phyloP scores from a whole-genome alignment of 2,329 filamentous ascomycete genomes.

The Cladophialophora chaetospira region DNA sequence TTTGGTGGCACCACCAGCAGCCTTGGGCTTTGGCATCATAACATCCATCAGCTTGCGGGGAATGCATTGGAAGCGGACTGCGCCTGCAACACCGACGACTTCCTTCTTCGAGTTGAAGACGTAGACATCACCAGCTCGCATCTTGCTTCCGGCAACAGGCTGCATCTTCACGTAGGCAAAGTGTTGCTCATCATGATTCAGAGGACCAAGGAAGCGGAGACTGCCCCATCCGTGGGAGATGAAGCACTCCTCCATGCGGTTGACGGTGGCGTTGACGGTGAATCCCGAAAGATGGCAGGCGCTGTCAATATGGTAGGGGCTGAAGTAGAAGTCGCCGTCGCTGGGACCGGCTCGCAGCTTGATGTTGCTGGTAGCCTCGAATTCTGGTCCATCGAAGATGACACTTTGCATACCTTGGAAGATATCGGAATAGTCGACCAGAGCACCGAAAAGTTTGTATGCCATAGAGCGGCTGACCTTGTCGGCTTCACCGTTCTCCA shows the following conservation, averaged over 20 bases:
- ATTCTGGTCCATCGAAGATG: slow-evolving; percentile 39
- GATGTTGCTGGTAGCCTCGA: slow-evolving; percentile 41
- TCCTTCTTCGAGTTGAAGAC: slow-evolving; percentile 59
- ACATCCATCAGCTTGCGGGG: slow-evolving; percentile 45
- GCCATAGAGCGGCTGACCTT: slow-evolving; percentile 39
- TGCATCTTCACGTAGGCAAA: slow-evolving; percentile 66
- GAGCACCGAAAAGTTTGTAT: slow-evolving; percentile 41
- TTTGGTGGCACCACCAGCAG: slow-evolving; percentile 34
- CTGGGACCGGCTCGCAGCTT: slow-evolving; percentile 35
- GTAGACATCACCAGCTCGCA: slow-evolving; percentile 62
- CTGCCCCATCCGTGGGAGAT: slow-evolving; percentile 65
- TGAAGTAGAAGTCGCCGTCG: slow-evolving; percentile 40
- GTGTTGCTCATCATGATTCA: slow-evolving; percentile 56
- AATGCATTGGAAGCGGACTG: slow-evolving; percentile 52
- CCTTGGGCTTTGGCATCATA: slow-evolving; percentile 41
- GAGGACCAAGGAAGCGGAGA: slow-evolving; percentile 58
- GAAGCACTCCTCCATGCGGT: slow-evolving; percentile 62
- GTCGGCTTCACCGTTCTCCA: slow-evolving; percentile 36
- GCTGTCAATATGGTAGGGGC: slow-evolving; percentile 44
- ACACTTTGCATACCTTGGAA: slow-evolving; percentile 44
- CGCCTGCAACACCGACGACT: slow-evolving; percentile 55
- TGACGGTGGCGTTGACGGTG: slow-evolving; percentile 48
- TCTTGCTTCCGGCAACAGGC: slow-evolving; percentile 48
- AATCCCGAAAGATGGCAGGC: slow-evolving; percentile 42
- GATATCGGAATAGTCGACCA: slow-evolving; percentile 40